These are phyloP conservation scores for Colletotrichum sp. DNA, from an alignment of 2,329 filamentous ascomycete genomes.

Conservation along the genomic window DNA sequence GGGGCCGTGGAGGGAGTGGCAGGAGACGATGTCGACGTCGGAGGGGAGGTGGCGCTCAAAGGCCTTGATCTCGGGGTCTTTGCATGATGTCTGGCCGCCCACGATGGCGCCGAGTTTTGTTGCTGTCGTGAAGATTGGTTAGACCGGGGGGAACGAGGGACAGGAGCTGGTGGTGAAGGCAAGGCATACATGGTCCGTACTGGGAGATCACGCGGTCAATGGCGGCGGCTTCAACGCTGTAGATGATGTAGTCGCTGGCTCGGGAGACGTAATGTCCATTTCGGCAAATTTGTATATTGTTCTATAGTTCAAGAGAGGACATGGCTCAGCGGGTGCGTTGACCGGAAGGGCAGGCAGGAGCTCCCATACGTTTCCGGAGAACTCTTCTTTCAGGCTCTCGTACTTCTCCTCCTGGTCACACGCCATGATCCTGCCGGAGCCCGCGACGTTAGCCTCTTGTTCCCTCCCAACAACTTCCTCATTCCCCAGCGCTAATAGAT, in stretches of 20 bases:
- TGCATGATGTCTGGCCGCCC: conserved; percentile 97
- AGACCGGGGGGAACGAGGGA: not conserved
- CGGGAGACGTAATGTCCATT: conserved; percentile 97
- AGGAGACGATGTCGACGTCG: conserved; percentile 93
- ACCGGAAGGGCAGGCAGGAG: not conserved
- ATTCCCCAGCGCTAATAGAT: not conserved
- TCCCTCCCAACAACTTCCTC: not conserved
- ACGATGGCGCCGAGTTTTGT: conserved; percentile 96
- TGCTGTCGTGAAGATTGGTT: conserved; percentile 58
- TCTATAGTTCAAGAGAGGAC: conserved; percentile 47
- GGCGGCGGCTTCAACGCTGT: conserved; percentile 93
- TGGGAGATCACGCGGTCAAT: conserved; percentile 87
- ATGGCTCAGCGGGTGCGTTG: conserved; percentile 13
- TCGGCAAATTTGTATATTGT: conserved; percentile 83
- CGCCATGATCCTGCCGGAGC: conserved; percentile 76
- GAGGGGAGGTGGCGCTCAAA: conserved; percentile 87
- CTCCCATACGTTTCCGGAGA: conserved; percentile 78
- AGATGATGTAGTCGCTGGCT: conserved; percentile 97
- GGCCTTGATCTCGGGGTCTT: conserved; percentile 92
- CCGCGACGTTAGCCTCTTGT: not conserved
- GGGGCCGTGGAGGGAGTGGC: conserved; percentile 95
- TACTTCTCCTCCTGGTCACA: conserved; percentile 93
- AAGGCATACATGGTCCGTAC: conserved; percentile 83
- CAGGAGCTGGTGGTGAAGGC: not conserved
- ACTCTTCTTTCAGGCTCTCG: conserved; percentile 81